Evolutionary conservation across 768 basidiomycete species (phyloP), one percentile per base, ranked within the genome.

Genomic region (Lactifluus rugatus): DNA sequence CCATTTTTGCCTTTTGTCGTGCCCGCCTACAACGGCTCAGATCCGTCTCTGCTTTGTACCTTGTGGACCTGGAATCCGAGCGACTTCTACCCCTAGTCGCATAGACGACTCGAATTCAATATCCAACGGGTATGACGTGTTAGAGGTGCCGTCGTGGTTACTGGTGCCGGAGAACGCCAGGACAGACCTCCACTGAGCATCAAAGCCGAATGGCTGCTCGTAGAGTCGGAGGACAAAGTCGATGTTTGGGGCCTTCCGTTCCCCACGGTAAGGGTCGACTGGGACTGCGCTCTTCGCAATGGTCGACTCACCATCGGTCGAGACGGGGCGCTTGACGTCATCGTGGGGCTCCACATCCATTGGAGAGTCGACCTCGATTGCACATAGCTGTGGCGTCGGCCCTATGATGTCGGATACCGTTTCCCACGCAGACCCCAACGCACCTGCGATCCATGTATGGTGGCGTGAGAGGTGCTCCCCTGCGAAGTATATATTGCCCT

Each of bases 361-460:
- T 14, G 23, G 11, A 26, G 25, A 13, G 0, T 32, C 16, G 52
- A 23, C 21, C 28, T 42, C 46, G 5, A 31, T 31, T 31, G 58
- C 31, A 10, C 53, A n/a, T 4, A 58, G 56, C n/a, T 48, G 51
- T 13, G 28, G 25, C 5, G 28, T 44, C 10, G 54, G 36, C 19
- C 62, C 60, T 32, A 61, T 45, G 23, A 62, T 52, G 10, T 23
- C 32, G 16, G 37, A 53, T 6, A 56, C 48, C 16, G 62, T 58
- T 44, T 58, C 52, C 47, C 44, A 57, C 26, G 62, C 56, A 1
- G 62, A 64, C 46, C 55, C 65, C 23, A 66, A 47, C 31, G 67
- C 68, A 9, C 68, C 68, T 4, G 68, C 57, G 45, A 69, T 69
- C 68, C 68, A 69, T 1, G 68, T 67, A 31, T 69, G 68, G 42